A percentile compares a stretch with the other conserved stretches of the same genome.
phyloP scores from a whole-genome alignment of 2,329 filamentous ascomycete species.

The Clarireedia sp. region DNA sequence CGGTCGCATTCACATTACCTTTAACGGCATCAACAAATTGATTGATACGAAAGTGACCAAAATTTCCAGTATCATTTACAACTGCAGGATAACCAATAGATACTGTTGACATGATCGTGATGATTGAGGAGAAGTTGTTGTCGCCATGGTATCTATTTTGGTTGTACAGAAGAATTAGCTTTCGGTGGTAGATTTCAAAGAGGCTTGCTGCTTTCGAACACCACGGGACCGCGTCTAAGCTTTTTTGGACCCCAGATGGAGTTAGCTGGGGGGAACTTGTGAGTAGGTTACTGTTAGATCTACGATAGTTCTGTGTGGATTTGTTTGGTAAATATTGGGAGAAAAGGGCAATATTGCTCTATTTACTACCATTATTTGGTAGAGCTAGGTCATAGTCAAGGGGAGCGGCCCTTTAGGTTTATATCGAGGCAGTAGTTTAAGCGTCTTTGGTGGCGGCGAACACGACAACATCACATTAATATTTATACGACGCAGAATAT shows the following conservation, averaged over 20 bases:
- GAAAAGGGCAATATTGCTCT: too few relatives aligned
- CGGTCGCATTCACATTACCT: constrained; percentile 9
- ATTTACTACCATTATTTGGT: too few relatives aligned
- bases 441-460: too few relatives aligned
- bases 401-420: too few relatives aligned
- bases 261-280: background rate
- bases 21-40: constrained; percentile 17
- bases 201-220: background rate
- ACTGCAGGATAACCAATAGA: constrained; percentile 17
- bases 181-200: background rate
- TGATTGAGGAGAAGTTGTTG: constrained; percentile 12
- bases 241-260: background rate
- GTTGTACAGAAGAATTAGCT: constrained; percentile 4
- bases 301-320: too few relatives aligned
- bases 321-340: too few relatives aligned
- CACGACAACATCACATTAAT: too few relatives aligned
- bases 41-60: constrained; percentile 14
- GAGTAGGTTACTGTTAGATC: too few relatives aligned
- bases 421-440: too few relatives aligned
- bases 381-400: too few relatives aligned
- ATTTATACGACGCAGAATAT: too few relatives aligned
- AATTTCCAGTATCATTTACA: constrained; percentile 11
- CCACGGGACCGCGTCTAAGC: constrained; percentile 8
- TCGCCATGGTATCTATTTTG: constrained; percentile 21
- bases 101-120: constrained; percentile 24